Base-by-base conservation (phyloP, 768 basidiomycete genomes). In the Agaricus blazei region DNA sequence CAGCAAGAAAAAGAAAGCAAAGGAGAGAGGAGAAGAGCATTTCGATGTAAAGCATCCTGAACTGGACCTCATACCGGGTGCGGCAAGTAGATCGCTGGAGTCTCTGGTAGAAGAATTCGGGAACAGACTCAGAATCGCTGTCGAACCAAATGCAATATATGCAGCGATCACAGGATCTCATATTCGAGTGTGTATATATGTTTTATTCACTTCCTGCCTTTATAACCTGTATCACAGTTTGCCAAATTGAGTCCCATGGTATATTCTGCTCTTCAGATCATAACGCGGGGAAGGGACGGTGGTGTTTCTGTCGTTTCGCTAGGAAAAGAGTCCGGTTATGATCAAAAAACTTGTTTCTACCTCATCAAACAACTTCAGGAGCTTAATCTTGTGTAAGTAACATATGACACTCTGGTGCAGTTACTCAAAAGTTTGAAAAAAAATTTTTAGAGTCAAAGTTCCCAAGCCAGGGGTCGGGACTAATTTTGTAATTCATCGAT, bases 281-380 rank as follows among this genome's bases (percentile, higher is more conserved):
- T 96, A 60, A 87, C 90, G n/a, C 80, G 89, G 37, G 89, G 87
- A 2, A 74, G 92, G 57, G 87, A 89, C 56, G 71, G 78, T 19
- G 93, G 93, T 9, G 79, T 90, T 14, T 87, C 89, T 6, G 85
- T 89, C 45, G 82, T 93, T 11, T 81, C 88, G 31, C 76, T 96
- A 12, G 88, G 89, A 26, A 82, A 83, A 61, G 76, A 81, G 63
- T 86, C 92, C 9, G 82, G 81, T 48, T 93, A 95, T 63, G 92
- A 93, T 64, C 90, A 90, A 65, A 94, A 93, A 69, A 88, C 89
- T 1, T 90, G 90, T 59, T 91, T 90, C 66, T 94, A 95, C 69
- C 81, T 93, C 56, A 81, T 92, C 55, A 82, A 84, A 60, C 84
- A 90, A 60, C 73, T 95, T 15, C 75, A 85, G 2, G 83, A 86